A percentile compares a stretch with the other conserved stretches of the same genome.
Evolutionary conservation across 305 asterid genomes (phyloP).

Genomic region (Withania somnifera): DNA sequence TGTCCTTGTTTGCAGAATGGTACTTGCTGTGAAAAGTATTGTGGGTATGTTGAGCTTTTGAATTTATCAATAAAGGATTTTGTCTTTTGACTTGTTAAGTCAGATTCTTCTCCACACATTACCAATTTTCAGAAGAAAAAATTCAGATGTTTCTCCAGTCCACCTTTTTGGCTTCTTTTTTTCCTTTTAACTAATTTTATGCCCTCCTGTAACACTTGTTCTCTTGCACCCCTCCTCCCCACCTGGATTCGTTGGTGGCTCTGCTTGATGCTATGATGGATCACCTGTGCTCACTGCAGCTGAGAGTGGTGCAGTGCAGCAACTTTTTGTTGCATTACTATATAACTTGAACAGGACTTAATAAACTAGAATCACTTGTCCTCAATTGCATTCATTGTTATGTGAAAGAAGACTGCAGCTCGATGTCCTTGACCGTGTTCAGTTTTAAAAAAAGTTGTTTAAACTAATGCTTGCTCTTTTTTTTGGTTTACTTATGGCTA

Average conservation of each 20-base stretch:
- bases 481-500: neutral
- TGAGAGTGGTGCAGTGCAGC: neutral
- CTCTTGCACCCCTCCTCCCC: neutral
- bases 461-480: neutral
- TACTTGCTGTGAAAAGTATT: constrained; percentile 92
- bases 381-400: neutral
- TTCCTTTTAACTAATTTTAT: neutral
- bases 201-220: neutral
- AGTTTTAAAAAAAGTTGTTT: neutral
- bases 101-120: neutral
- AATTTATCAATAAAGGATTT: neutral
- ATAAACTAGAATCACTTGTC: neutral
- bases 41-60: constrained; percentile 54
- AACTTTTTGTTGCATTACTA: neutral
- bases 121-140: no score
- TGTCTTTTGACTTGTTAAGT: neutral
- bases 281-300: neutral
- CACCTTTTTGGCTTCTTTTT: neutral
- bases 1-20: constrained; percentile 84
- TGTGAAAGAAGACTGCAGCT: neutral
- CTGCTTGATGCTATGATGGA: neutral
- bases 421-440: neutral
- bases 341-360: neutral
- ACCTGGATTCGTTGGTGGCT: neutral
- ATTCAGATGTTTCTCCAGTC: neutral